These are phyloP conservation scores for Calonectria montana DNA, from an alignment of 2,329 filamentous ascomycete species.

Conservation along the genomic window DNA sequence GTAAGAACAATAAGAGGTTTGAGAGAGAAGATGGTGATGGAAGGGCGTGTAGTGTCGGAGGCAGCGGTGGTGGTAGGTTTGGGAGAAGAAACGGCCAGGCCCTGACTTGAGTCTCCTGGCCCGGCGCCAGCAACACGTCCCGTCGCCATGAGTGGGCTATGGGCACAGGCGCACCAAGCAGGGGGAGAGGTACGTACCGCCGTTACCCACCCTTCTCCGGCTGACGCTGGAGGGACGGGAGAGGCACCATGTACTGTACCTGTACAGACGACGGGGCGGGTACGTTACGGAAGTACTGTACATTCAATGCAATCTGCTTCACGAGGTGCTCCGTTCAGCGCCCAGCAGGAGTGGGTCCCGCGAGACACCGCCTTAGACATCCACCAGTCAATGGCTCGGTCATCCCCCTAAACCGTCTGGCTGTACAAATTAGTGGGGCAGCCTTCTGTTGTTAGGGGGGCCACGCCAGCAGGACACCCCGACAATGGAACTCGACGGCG, in stretches of 20 bases:
- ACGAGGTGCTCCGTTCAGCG: slow-evolving; percentile 20
- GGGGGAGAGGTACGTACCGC: slow-evolving; percentile 18
- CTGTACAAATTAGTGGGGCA: slow-evolving; percentile 16
- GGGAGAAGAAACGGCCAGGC: slow-evolving; percentile 41
- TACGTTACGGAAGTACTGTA: background rate
- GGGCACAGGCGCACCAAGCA: slow-evolving; percentile 23
- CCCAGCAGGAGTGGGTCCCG: slow-evolving; percentile 18
- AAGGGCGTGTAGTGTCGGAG: slow-evolving; percentile 31
- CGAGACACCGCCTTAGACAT: slow-evolving; percentile 22
- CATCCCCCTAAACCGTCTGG: slow-evolving; percentile 18
- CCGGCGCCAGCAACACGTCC: slow-evolving; percentile 31
- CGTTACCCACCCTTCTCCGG: slow-evolving; percentile 10
- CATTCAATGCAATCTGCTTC: slow-evolving; percentile 13
- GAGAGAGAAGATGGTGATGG: slow-evolving; percentile 41
- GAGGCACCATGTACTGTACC: slow-evolving; percentile 25
- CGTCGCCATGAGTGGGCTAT: slow-evolving; percentile 24
- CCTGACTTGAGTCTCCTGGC: slow-evolving; percentile 28
- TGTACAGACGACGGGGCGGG: slow-evolving; percentile 5
- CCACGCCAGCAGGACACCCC: slow-evolving; percentile 17
- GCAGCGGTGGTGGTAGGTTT: slow-evolving; percentile 40
- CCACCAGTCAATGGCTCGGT: slow-evolving; percentile 18
- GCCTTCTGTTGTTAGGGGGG: slow-evolving; percentile 20
- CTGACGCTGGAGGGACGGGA: slow-evolving; percentile 20
- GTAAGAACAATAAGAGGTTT: slow-evolving; percentile 44
- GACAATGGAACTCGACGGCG: slow-evolving; percentile 18